Evolutionary conservation across 495 filamentous ascomycete species (phyloP).

Genomic region (Penicillium herquei): DNA sequence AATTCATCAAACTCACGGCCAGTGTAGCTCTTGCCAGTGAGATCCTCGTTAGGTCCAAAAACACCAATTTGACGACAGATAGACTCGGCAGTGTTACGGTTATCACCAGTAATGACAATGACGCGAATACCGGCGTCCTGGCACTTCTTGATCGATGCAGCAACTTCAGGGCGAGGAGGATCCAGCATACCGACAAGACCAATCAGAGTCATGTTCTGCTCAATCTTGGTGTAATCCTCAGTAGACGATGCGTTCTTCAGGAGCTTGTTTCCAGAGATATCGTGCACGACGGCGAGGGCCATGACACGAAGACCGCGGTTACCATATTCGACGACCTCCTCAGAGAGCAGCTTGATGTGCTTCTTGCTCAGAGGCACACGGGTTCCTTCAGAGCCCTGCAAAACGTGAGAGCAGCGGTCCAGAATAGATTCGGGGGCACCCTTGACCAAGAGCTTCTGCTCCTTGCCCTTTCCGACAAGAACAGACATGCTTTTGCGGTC

Average conservation of each 20-base stretch:
- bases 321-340: constrained; percentile 84
- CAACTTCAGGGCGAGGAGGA: constrained; percentile 93
- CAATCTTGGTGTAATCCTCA: constrained; percentile 77
- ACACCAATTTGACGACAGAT: constrained; percentile 97
- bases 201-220: constrained; percentile 90
- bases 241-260: constrained; percentile 74
- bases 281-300: constrained; percentile 78
- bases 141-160: constrained; percentile 81
- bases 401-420: constrained; percentile 78
- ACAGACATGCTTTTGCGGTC: constrained; percentile 99
- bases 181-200: constrained; percentile 97
- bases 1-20: constrained; percentile 92
- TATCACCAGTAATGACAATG: constrained; percentile 97
- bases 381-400: constrained; percentile 73
- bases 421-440: constrained; percentile 93
- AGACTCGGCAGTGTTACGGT: constrained; percentile 93
- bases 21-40: constrained; percentile 90
- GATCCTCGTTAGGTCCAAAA: constrained; percentile 77
- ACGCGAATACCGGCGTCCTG: constrained; percentile 92
- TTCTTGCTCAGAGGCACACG: constrained; percentile 66
- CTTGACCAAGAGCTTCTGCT: constrained; percentile 88
- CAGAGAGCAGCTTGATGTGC: constrained; percentile 63
- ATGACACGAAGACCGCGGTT: constrained; percentile 93
- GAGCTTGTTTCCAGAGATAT: constrained; percentile 67
- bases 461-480: constrained; percentile 64